Evolutionary conservation across 352 stramenopile species (phyloP), one percentile per base, ranked within the genome.

Genomic region (Phytopythium boreale): DNA sequence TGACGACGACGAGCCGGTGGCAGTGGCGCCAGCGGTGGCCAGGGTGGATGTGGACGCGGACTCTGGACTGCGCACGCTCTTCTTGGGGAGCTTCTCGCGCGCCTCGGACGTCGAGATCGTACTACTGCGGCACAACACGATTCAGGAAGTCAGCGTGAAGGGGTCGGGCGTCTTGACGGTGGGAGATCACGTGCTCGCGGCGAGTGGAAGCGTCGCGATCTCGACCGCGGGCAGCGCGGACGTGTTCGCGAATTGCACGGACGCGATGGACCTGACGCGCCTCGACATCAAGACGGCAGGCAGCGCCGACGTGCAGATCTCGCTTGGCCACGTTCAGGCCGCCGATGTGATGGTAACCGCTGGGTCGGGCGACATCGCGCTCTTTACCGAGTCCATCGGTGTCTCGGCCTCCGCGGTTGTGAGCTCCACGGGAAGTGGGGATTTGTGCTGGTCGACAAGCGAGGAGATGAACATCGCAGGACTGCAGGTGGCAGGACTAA

Each of bases 241-340:
- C 10, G 26, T 56, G 27, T 37, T n/a, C 26, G 50, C 19, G 50
- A 34, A 9, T 15, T 39, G 20, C 15, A 56, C 26, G 4, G 50
- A 56, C 17, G 50, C 50, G 14, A 56, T 56, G 50, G 29, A 56
- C 26, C 29, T 56, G 50, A 39, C 50, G 19, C 12, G 50, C 14
- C 24, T 56, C 27, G 9, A 39, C 11, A 37, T 56, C 7, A 24
- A 14, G 9, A 56, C 24, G 12, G 12, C 4, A 24, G 50, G 50
- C 50, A 56, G 26, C 50, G 29, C 4, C 7, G 27, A 56, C 27
- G 50, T 39, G 11, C 26, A 56, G 24, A 12, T 56, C 5, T 36
- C 29, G 24, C 50, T 56, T 12, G 29, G 50, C 19, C 50, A 27
- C 15, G 50, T 56, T 4, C 50, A 27, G 6, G 29, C 27, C 10